Evolutionary conservation across 2,329 filamentous ascomycete genomes (phyloP).

Genomic region (Knoxdaviesia proteae): DNA sequence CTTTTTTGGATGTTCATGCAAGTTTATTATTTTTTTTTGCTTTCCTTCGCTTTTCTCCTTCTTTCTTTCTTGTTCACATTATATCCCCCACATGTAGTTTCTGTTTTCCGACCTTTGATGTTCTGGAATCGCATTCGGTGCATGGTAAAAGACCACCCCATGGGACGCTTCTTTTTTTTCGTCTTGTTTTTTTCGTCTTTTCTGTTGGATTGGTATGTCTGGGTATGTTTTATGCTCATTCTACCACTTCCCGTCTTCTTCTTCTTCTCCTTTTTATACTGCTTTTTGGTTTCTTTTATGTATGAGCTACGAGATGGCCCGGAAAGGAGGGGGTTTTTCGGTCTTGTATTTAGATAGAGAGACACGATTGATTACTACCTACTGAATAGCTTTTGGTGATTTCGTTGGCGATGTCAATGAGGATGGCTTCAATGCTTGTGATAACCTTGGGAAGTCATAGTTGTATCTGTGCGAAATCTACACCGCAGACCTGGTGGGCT

Average conservation of each 20-base stretch:
- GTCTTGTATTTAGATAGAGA: not conserved
- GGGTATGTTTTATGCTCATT: not conserved
- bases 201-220: not conserved
- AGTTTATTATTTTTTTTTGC: not conserved
- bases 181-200: not conserved
- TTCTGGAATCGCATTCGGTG: not conserved
- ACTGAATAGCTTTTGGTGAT: too few species aligned
- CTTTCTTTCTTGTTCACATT: constrained; percentile 1
- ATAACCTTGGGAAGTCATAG: too few species aligned
- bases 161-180: not conserved
- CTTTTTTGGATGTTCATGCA: not conserved
- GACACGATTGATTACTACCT: too few species aligned
- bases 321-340: not conserved
- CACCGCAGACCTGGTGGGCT: too few species aligned
- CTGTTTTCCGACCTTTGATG: not conserved
- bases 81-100: not conserved
- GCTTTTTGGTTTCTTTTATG: not conserved
- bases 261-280: not conserved
- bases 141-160: not conserved
- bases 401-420: too few species aligned
- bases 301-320: too few species aligned
- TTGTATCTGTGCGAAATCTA: too few species aligned
- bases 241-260: not conserved
- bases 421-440: too few species aligned
- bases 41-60: not conserved